phyloP scores from a whole-genome alignment of 306 rosid species.

The Mucuna pruriens region DNA sequence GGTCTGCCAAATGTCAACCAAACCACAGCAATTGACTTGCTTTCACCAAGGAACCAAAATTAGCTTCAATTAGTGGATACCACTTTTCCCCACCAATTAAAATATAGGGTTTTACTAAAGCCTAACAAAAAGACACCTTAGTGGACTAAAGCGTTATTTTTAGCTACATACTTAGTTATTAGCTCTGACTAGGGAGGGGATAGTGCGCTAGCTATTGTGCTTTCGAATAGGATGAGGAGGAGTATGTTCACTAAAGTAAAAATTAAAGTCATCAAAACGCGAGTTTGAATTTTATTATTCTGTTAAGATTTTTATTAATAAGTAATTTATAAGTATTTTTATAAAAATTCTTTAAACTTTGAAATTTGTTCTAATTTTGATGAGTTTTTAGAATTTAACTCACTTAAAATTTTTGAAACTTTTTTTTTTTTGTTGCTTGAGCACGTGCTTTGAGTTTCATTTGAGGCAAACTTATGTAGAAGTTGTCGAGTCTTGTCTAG shows the following conservation, averaged over 20 bases:
- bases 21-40: slow-evolving; percentile 22
- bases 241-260: slow-evolving; percentile 31
- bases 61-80: slow-evolving; percentile 56
- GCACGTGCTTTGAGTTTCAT: slow-evolving; percentile 11
- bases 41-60: slow-evolving; percentile 40
- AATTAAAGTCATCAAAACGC: no score
- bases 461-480: not conserved
- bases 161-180: slow-evolving; percentile 29
- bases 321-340: no score
- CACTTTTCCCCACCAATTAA: slow-evolving; percentile 48
- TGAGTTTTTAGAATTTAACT: no score
- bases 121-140: slow-evolving; percentile 31
- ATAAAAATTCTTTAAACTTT: no score
- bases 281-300: no score
- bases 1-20: slow-evolving; percentile 53
- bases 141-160: slow-evolving; percentile 47
- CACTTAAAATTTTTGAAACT: no score
- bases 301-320: no score
- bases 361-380: no score
- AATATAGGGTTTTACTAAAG: slow-evolving; percentile 30
- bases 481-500: not conserved
- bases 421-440: no score
- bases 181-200: slow-evolving; percentile 16
- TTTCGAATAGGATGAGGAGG: slow-evolving; percentile 38
- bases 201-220: slow-evolving; percentile 57